Evolutionary conservation across 148 eudicot species (phyloP).

Genomic region (Camellia sinensis): DNA sequence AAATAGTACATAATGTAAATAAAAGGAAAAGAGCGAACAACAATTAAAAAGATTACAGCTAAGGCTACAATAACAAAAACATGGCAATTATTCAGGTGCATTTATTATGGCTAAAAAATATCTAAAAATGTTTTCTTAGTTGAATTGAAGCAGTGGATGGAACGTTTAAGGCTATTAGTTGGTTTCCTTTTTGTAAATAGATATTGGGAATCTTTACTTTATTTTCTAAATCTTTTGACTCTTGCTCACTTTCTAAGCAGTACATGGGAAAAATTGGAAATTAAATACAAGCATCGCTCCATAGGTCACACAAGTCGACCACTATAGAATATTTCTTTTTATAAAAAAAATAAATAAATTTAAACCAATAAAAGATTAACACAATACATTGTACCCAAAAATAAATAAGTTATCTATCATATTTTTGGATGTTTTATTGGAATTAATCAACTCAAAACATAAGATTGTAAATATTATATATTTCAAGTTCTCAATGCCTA

Average conservation of each 20-base stretch:
- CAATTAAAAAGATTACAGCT: background rate
- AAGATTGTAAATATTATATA: background rate
- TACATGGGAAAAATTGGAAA: no score
- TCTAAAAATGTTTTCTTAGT: background rate
- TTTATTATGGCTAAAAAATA: background rate
- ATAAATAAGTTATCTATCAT: background rate
- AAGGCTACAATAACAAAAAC: background rate
- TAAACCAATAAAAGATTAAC: background rate
- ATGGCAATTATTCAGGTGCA: no score
- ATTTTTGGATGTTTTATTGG: background rate
- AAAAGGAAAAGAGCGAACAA: background rate
- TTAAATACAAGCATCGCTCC: no score
- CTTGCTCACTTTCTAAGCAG: no score
- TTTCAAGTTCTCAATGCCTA: background rate
- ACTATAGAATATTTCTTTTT: no score
- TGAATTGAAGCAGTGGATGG: no score
- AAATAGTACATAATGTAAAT: background rate
- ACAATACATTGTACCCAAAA: background rate
- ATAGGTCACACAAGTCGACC: no score
- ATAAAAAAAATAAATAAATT: no score
- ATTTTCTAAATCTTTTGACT: no score
- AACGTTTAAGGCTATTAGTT: no score
- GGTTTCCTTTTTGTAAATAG: no score
- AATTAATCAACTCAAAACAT: background rate
- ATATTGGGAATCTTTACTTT: no score